Evolutionary conservation across 805 yeast species (phyloP), one percentile per base, ranked within the genome.

Genomic region (Saccharomyces mikatae): DNA sequence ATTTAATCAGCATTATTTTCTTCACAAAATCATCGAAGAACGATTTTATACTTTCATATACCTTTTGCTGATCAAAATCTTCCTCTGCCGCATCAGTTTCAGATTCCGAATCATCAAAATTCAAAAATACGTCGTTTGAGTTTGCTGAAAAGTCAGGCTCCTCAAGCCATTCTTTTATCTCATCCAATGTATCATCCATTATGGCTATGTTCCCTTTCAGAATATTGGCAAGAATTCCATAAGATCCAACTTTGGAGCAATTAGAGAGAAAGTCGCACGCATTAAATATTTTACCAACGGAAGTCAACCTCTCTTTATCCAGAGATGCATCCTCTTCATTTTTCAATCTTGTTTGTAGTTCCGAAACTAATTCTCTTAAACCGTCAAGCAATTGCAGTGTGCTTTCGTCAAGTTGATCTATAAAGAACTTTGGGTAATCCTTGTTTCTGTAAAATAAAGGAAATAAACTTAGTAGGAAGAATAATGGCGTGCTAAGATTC

Each of bases 231-330:
- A 86, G 68, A 1, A 82, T 62, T 1, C 83, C 86, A 17, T 81
- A 57, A 50, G 80, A 77, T 0, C 89, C 89, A 26, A 66, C 69
- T 22, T 72, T 70, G 4, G 80, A 61, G 21, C 80, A 63, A 8
- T 69, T 65, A 10, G 69, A 66, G 8, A 86, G 51, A 0, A 64
- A 61, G 54, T 83, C 87, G 65, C 90, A 84, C 32, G 73, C 67
- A n/a, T 81, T 76, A 95, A 95, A 88, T 3, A 87, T 73, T 63
- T 79, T 78, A 14, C 90, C 94, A 22, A 87, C 80, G 0, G 81
- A 73, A 0, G 81, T 69, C 30, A 87, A 70, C 60, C 91, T 74
- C 3, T 71, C 75, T 31, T 72, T 71, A 3, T 61, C 60, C 13
- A 61, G 62, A 2, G 67, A 66, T 3, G 61, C 63, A 9, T 64